A percentile compares a stretch with the other conserved stretches of the same genome.
Conservation (phyloP, 1,284 basidiomycete genomes). For the Cutaneotrichosporon cyanovorans region DNA sequence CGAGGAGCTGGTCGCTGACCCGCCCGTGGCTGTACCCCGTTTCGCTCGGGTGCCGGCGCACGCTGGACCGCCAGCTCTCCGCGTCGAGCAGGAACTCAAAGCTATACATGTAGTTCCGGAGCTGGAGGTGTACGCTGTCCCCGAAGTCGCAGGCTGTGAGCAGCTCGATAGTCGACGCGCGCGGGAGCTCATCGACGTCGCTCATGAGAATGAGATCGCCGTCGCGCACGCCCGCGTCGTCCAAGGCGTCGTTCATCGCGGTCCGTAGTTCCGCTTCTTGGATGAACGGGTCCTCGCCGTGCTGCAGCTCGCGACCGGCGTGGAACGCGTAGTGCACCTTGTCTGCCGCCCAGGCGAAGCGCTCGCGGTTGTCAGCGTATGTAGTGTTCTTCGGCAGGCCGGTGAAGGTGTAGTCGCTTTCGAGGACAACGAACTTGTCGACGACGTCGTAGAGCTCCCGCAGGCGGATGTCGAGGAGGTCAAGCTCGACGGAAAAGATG, state of each 20-base stretch:
- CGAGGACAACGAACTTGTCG: slow-evolving; percentile 59
- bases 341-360: too few species aligned
- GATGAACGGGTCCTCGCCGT: slow-evolving; percentile 39
- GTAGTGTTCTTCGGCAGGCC: slow-evolving; percentile 55
- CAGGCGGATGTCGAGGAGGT: slow-evolving; percentile 61
- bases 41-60: neutral
- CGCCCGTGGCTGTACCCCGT: slow-evolving; percentile 20
- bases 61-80: slow-evolving; percentile 52
- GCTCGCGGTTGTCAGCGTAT: slow-evolving; percentile 40
- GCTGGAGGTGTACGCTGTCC: slow-evolving; percentile 56
- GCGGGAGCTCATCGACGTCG: slow-evolving; percentile 64
- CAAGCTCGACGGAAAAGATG: slow-evolving; percentile 59
- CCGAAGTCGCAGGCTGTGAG: slow-evolving; percentile 50
- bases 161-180: slow-evolving; percentile 53
- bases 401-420: slow-evolving; percentile 58
- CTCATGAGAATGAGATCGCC: slow-evolving; percentile 54
- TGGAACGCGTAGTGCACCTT: too few species aligned
- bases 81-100: slow-evolving; percentile 51
- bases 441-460: slow-evolving; percentile 59
- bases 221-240: neutral
- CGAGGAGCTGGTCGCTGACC: slow-evolving; percentile 52
- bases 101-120: slow-evolving; percentile 60
- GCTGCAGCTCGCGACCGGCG: too few species aligned
- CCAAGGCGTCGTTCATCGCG: too few species aligned
- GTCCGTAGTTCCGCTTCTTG: slow-evolving; percentile 33